phyloP scores from a whole-genome alignment of 441 rosid species.

The Adansonia grandidieri region DNA sequence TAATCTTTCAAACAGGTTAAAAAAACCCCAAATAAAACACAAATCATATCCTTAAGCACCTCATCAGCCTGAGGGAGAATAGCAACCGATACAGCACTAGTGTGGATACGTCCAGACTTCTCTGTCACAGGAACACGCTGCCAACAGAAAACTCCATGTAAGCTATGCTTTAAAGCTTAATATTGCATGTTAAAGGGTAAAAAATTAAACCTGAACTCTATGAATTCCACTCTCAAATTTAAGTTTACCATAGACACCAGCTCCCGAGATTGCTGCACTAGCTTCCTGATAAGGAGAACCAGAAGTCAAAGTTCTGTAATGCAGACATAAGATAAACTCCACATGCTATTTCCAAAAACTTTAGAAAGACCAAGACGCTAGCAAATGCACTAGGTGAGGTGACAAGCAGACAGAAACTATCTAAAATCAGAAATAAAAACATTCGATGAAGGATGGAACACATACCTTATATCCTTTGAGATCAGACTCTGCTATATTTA shows the following conservation, averaged over 20 bases:
- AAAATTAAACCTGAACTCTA: slow-evolving; percentile 78
- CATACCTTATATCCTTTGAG: slow-evolving; percentile 86
- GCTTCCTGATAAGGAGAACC: slow-evolving; percentile 70
- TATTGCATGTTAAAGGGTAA: slow-evolving; percentile 17
- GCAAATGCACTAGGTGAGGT: neutral
- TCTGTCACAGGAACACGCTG: slow-evolving; percentile 98
- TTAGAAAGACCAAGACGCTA: slow-evolving; percentile 11
- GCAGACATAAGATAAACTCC: slow-evolving; percentile 1
- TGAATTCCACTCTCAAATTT: slow-evolving; percentile 99
- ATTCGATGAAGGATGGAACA: slow-evolving; percentile 17
- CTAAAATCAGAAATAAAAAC: slow-evolving; percentile 7
- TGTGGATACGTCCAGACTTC: slow-evolving; percentile 90
- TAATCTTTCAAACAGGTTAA: neutral
- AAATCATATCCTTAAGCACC: slow-evolving; percentile 48
- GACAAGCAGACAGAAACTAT: neutral
- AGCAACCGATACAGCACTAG: slow-evolving; percentile 94
- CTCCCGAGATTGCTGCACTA: slow-evolving; percentile 86
- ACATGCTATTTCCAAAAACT: neutral
- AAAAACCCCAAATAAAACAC: neutral
- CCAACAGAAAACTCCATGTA: slow-evolving; percentile 36
- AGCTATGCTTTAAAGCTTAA: slow-evolving; percentile 23
- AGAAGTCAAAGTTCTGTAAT: slow-evolving; percentile 25
- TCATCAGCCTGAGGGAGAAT: slow-evolving; percentile 98
- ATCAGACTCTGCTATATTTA: slow-evolving; percentile 76
- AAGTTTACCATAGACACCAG: slow-evolving; percentile 80